These are phyloP conservation scores for Neopestalotiopsis sp. DNA, from an alignment of 2,329 filamentous ascomycete species.

Conservation along the genomic window DNA sequence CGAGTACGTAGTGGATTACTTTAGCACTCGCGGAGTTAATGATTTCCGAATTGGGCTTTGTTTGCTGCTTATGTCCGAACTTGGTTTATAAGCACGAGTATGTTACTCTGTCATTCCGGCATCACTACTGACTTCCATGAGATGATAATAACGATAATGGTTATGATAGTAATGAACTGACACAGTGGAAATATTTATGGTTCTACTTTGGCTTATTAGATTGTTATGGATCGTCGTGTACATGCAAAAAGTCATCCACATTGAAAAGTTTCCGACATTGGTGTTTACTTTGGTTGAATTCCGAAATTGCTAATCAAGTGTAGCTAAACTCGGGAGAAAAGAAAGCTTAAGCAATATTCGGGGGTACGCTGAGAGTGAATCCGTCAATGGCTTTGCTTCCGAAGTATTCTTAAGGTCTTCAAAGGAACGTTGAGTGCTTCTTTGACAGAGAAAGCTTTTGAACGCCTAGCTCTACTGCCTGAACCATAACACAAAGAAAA, in stretches of 20 bases:
- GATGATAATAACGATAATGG: too few species aligned
- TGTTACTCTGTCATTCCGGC: background rate
- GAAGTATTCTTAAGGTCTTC: background rate
- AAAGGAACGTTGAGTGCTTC: background rate
- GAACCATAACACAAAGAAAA: background rate
- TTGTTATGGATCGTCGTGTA: too few species aligned
- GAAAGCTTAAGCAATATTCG: background rate
- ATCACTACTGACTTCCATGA: background rate
- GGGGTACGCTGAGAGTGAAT: background rate
- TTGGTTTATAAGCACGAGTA: background rate
- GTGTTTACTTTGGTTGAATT: background rate
- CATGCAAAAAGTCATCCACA: too few species aligned
- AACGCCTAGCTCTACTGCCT: background rate
- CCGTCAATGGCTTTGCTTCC: too few species aligned
- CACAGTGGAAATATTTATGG: too few species aligned
- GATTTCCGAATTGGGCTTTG: background rate
- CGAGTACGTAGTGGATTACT: background rate
- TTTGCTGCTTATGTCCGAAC: background rate
- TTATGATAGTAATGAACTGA: too few species aligned
- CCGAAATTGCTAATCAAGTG: background rate
- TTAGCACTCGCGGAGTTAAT: background rate
- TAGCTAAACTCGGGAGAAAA: background rate
- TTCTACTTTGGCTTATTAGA: too few species aligned
- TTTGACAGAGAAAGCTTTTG: background rate
- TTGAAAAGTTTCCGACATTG: too few species aligned